phyloP scores from a whole-genome alignment of 164 flowering plant species.

The Malania oleifera region DNA sequence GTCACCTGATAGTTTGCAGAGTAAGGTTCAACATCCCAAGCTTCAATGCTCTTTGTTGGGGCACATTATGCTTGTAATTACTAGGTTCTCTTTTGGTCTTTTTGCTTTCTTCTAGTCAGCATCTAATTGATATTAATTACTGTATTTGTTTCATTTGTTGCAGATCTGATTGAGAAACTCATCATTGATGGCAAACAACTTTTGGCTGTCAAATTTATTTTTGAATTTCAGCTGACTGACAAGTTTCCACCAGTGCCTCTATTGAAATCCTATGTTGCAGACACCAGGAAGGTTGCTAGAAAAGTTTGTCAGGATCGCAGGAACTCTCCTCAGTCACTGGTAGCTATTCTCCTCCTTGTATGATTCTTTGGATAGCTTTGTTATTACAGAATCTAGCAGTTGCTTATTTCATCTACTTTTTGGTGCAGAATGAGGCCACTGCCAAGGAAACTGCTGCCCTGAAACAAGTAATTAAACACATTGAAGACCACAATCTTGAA shows the following conservation, averaged over 20 bases:
- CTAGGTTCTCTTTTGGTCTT: too few species aligned
- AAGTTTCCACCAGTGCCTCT: constrained; percentile 64
- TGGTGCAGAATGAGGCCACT: constrained; percentile 52
- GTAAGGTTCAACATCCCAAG: too few species aligned
- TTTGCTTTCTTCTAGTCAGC: too few species aligned
- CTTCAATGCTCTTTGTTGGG: too few species aligned
- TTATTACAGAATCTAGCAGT: too few species aligned
- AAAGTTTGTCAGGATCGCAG: constrained; percentile 34
- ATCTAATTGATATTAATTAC: too few species aligned
- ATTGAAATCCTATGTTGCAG: constrained; percentile 37
- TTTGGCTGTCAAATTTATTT: constrained; percentile 53
- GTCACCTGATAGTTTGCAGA: too few species aligned
- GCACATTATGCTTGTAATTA: too few species aligned
- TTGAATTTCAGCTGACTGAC: constrained; percentile 48
- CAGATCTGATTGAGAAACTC: constrained; percentile 62
- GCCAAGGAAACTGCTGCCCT: constrained; percentile 39
- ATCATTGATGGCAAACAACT: constrained; percentile 42
- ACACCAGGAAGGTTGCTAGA: constrained; percentile 34
- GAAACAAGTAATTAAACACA: constrained; percentile 37
- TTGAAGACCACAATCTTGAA: constrained; percentile 52
- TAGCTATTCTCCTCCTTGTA: constrained; percentile 2
- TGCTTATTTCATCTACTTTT: not conserved
- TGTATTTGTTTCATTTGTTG: constrained; percentile 7
- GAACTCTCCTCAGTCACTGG: constrained; percentile 35
- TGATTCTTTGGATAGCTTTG: constrained; percentile 5